Base-by-base conservation (phyloP, 2,329 filamentous ascomycete genomes). In the Pleomassaria siparia region DNA sequence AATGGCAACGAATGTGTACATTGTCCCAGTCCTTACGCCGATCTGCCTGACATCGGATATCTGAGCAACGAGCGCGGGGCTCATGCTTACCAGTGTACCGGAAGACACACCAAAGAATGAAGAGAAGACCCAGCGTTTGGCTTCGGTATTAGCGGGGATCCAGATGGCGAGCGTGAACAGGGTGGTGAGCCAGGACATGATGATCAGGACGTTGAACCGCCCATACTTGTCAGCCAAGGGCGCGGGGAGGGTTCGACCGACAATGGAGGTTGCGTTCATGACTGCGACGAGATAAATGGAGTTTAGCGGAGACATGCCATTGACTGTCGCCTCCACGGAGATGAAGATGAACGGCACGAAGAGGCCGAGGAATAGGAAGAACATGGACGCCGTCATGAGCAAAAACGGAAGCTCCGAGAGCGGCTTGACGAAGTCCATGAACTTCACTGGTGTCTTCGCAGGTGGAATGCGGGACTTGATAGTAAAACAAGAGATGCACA, bases 21-120 rank as follows among this genome's bases (percentile, higher is more conserved):
- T 72, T 0, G 78, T 77, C 2, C 87, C 87, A 2, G 76, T 83
- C 6, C 87, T 76, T 5, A 82, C 77, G 15, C 87, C 87, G 32
- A 89, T 85, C 66, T 89, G 76, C 24, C 79, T 74, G 32, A 89
- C 77, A 44, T 86, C 37, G 2, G 81, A 85, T 51, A 89, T 85
- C 58, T 88, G 84, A 1, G 84, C 86, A 20, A 89, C 73, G 18
- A 87, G 71, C 0, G 84, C 79, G 0, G 86, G 84, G 20, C 73
- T 75, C 24, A 88, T 72, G 0, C 79, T 80, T 37, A 88, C 79
- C 56, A 82, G 85, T 1, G 82, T 80, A 15, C 86, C 86, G 0
- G 83, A 85, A 4, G 77, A 76, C 62, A 88, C 87, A 15, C 86
- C 86, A 24, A 53, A 64, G 42, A 72, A 69, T 0, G 63, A 65